These are phyloP conservation scores for Clitopilus passeckerianus DNA, from an alignment of 768 basidiomycete species.

Conservation along the genomic window DNA sequence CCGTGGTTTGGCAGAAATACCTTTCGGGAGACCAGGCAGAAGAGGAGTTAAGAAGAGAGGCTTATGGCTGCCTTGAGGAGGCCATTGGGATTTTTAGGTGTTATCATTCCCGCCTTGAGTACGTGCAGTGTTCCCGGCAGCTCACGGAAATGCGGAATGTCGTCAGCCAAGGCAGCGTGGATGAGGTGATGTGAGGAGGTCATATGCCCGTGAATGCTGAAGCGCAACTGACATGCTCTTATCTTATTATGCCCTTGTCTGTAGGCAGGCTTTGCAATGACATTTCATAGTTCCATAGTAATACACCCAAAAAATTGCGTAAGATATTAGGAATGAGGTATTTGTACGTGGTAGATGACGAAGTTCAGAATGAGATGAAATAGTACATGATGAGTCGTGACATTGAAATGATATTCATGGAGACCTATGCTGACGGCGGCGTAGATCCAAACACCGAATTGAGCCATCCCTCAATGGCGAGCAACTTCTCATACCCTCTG, in stretches of 20 bases:
- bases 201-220: no score
- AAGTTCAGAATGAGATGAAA: no score
- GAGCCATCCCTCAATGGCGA: slow-evolving; percentile 36
- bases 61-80: background rate
- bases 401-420: background rate
- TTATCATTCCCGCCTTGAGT: background rate
- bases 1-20: slow-evolving; percentile 13
- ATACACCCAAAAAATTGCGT: background rate
- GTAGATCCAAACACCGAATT: background rate
- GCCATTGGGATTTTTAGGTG: background rate
- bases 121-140: background rate
- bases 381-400: background rate
- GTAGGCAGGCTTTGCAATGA: no score
- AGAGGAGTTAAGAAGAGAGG: background rate
- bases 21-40: slow-evolving; percentile 1
- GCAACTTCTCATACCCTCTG: slow-evolving; percentile 39
- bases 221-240: no score
- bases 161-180: background rate
- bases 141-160: background rate
- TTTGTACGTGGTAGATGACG: no score
- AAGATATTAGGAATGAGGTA: background rate
- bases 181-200: no score
- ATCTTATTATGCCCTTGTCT: no score
- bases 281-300: no score
- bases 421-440: background rate